Conservation (phyloP, 1,284 basidiomycete species). For the Prillingera fragicola region DNA sequence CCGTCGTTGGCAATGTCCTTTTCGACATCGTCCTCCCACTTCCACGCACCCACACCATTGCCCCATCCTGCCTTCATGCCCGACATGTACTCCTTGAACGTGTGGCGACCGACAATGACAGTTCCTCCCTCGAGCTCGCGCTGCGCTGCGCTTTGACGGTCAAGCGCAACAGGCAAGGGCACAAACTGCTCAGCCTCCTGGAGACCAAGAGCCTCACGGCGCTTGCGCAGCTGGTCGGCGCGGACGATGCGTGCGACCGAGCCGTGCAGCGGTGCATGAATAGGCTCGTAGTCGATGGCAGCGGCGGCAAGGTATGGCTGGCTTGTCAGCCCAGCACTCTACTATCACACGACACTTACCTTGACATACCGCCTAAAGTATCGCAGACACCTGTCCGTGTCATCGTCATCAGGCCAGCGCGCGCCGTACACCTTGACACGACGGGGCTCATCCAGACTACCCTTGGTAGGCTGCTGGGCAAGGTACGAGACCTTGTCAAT, state of each 20-base stretch:
- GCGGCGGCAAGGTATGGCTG: conserved; percentile 92
- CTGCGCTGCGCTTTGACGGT: conserved; percentile 56
- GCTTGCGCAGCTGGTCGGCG: conserved; percentile 55
- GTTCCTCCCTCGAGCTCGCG: conserved; percentile 74
- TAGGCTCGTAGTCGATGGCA: conserved; percentile 83
- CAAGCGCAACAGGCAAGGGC: conserved; percentile 57
- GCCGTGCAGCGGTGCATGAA: conserved; percentile 75
- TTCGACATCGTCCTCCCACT: conserved; percentile 70
- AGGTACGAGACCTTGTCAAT: conserved; percentile 71
- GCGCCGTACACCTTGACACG: conserved; percentile 81
- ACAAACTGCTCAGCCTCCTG: conserved; percentile 53
- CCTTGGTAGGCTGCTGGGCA: conserved; percentile 60
- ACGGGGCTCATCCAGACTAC: conserved; percentile 63
- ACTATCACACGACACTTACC: conserved; percentile 53
- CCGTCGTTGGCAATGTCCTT: conserved; percentile 65
- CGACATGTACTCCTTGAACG: conserved; percentile 89
- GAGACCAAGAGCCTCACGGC: conserved; percentile 55
- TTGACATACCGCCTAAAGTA: conserved; percentile 97
- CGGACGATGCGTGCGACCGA: conserved; percentile 58
- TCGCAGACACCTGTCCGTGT: conserved; percentile 71
- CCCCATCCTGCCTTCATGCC: conserved; percentile 82
- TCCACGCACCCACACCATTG: conserved; percentile 62
- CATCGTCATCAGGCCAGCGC: conserved; percentile 92
- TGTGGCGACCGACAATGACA: conserved; percentile 81
- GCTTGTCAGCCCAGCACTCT: neutral